Evolutionary conservation across 1,139 yeast genomes (phyloP), one percentile per base, ranked within the genome.

Genomic region (Groenewaldozyma auringiensis): DNA sequence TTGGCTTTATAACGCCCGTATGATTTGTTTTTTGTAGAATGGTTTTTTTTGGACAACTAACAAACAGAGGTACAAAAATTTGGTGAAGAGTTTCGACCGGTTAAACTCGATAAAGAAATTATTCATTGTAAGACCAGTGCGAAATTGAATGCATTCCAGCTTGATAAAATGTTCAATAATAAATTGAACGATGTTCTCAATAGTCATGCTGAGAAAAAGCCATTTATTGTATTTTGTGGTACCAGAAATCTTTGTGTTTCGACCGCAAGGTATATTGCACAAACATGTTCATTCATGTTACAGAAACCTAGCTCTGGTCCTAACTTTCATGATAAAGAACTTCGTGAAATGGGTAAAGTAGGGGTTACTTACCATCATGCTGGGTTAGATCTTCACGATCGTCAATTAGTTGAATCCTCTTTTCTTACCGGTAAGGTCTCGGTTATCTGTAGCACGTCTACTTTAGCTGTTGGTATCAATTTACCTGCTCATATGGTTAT

Each of bases 381-480:
- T 33, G 98, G 98, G 25, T 71, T 92, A 54, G 69, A 77, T 22
- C 75, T 80, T 51, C 71, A 70, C 3, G 96, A 88, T 59, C 74
- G 98, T 60, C 72, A 81, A 3, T 71, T 80, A 1, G 80, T 89
- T 0, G 98, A 92, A 64, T 92, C 85, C 57, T 67, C 86, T 39
- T 92, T 92, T 68, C 89, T 94, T 1, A 89, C 81, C 52, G 96
- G 97, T 2, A 80, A 82, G 47, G 67, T 87, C 25, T 81, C 79
- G 55, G 87, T 88, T 1, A 70, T 92, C 44, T 94, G 89, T 1
- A 87, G 95, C 0, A 92, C 98, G 1, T 95, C 97, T 0, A 92
- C 98, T 0, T 75, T 92, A 52, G 97, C 98, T 0, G 92, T 97
- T 97, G 98, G 98, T 72, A 96, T 92, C 35, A 92, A 92, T 61